Percentiles rank a stretch among this genome's conserved stretches.
These are phyloP conservation scores for Albugo candida DNA, from an alignment of 352 stramenopile species.

Conservation along the genomic window DNA sequence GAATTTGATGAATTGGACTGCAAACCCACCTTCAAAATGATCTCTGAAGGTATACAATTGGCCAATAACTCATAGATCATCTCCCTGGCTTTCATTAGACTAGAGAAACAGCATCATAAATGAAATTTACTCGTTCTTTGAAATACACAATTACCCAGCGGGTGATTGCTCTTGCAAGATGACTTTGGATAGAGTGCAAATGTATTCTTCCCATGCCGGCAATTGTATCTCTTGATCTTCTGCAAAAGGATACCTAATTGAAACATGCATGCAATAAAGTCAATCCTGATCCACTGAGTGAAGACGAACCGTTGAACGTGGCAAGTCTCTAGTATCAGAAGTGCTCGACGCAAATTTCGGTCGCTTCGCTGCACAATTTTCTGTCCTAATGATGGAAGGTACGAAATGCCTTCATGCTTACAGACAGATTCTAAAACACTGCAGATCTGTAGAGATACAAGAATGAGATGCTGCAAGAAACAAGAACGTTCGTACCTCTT, in stretches of 20 bases:
- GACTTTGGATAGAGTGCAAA: slow-evolving; percentile 83
- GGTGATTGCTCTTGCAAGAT: slow-evolving; percentile 92
- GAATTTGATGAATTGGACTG: slow-evolving; percentile 1
- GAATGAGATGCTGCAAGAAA: background rate
- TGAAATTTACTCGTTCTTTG: background rate
- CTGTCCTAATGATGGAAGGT: slow-evolving; percentile 78
- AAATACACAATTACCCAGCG: slow-evolving; percentile 22
- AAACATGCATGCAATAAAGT: background rate
- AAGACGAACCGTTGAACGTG: slow-evolving; percentile 37
- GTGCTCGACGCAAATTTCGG: slow-evolving; percentile 88
- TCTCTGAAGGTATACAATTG: slow-evolving; percentile 95
- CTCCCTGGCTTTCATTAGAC: slow-evolving; percentile 84
- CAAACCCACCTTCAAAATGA: slow-evolving; percentile 87
- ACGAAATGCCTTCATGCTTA: slow-evolving; percentile 78
- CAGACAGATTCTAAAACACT: slow-evolving; percentile 81
- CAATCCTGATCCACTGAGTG: background rate
- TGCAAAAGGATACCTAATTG: slow-evolving; percentile 64
- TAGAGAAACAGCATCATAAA: slow-evolving; percentile 6
- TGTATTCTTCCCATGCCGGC: slow-evolving; percentile 96
- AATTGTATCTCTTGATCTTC: slow-evolving; percentile 64
- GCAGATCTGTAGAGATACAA: slow-evolving; percentile 48
- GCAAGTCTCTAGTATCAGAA: slow-evolving; percentile 96
- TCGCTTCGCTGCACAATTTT: slow-evolving; percentile 83
- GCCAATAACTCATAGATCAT: slow-evolving; percentile 98
- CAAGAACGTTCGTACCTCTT: slow-evolving; percentile 45